Percentiles rank a stretch among this genome's conserved stretches.
Evolutionary conservation across 2,329 filamentous ascomycete species (phyloP).

Genomic region (Ceratocystis huliohia): DNA sequence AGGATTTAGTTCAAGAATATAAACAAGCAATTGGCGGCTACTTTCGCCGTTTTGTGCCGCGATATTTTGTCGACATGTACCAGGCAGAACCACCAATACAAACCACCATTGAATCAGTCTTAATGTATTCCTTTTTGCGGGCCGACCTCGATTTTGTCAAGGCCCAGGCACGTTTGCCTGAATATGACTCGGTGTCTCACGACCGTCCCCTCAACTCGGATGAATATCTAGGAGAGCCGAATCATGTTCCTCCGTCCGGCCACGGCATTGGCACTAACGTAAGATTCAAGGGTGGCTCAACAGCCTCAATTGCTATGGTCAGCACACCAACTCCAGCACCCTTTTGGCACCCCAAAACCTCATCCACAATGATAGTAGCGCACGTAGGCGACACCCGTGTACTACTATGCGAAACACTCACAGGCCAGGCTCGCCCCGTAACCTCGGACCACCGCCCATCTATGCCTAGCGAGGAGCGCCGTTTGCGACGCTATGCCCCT

Average conservation of each 20-base stretch:
- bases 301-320: constrained; percentile 77
- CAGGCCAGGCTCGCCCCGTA: constrained; percentile 64
- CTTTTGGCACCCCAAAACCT: constrained; percentile 86
- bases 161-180: constrained; percentile 72
- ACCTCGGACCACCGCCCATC: constrained; percentile 89
- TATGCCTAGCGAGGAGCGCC: constrained; percentile 68
- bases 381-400: constrained; percentile 92
- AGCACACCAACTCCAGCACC: constrained; percentile 83
- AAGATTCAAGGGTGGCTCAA: constrained; percentile 88
- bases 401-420: constrained; percentile 74
- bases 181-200: constrained; percentile 55
- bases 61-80: constrained; percentile 47
- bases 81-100: constrained; percentile 13
- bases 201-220: constrained; percentile 74
- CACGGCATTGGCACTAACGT: constrained; percentile 58
- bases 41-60: constrained; percentile 77
- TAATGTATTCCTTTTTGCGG: constrained; percentile 86
- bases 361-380: constrained; percentile 70
- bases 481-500: constrained; percentile 69
- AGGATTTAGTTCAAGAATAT: constrained; percentile 61
- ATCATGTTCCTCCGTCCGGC: constrained; percentile 40
- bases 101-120: constrained; percentile 33
- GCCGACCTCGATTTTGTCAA: constrained; percentile 90
- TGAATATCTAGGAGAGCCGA: constrained; percentile 59
- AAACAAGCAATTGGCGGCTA: constrained; percentile 81